Percentiles rank a stretch among this genome's conserved stretches.
These are phyloP conservation scores for Xylaria sp. DNA, from an alignment of 2,329 filamentous ascomycete genomes.

Conservation along the genomic window DNA sequence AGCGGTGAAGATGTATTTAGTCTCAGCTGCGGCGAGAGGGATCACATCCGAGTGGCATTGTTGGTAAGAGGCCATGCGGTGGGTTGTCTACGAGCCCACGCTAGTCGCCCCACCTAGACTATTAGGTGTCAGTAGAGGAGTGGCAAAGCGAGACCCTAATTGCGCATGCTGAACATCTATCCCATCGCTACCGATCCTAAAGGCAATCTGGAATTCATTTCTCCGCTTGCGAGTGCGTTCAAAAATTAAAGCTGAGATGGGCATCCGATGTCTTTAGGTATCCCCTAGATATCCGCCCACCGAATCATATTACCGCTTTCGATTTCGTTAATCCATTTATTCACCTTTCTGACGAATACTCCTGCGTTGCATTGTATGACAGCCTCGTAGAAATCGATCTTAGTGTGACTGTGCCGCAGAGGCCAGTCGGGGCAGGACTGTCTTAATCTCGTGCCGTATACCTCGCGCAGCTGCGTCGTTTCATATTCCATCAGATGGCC, in stretches of 20 bases:
- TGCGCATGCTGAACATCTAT: constrained; percentile 10
- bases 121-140: too few species aligned
- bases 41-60: background rate
- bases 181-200: constrained; percentile 9
- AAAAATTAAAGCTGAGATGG: constrained; percentile 11
- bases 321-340: constrained; percentile 15
- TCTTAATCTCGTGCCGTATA: constrained; percentile 17
- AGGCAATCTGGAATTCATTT: constrained; percentile 11
- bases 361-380: constrained; percentile 14
- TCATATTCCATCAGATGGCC: constrained; percentile 22
- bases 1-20: too few species aligned
- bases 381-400: constrained; percentile 22
- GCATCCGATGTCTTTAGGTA: constrained; percentile 10
- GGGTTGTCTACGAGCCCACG: background rate
- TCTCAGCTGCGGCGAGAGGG: too few species aligned
- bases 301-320: constrained; percentile 15
- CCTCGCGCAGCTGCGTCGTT: constrained; percentile 18
- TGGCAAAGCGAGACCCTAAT: constrained; percentile 6
- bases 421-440: constrained; percentile 22
- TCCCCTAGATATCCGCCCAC: constrained; percentile 21
- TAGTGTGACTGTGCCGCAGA: constrained; percentile 1
- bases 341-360: constrained; percentile 3
- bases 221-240: constrained; percentile 10
- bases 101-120: constrained; percentile 1
- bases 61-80: constrained; percentile 2